A percentile compares a stretch with the other conserved stretches of the same genome.
Evolutionary conservation across 805 yeast species (phyloP).

Genomic region (Starmerella stellata): DNA sequence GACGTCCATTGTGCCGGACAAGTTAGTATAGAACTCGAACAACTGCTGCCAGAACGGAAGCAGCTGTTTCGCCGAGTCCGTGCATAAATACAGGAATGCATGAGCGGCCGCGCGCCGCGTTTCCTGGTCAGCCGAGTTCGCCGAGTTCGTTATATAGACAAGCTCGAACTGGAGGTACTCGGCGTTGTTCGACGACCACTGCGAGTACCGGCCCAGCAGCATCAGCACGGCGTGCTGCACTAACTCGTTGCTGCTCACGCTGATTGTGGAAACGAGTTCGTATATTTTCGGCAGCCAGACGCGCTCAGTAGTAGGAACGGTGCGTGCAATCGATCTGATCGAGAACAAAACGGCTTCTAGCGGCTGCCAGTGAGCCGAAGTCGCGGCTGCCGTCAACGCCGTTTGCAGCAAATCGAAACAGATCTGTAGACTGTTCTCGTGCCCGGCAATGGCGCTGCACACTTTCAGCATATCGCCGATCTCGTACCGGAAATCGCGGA

Average conservation of each 20-base stretch:
- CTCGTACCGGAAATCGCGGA: conserved; percentile 82
- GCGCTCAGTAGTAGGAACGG: conserved; percentile 46
- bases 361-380: conserved; percentile 43
- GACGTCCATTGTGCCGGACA: conserved; percentile 38
- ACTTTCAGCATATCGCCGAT: conserved; percentile 97
- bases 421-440: conserved; percentile 38
- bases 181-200: conserved; percentile 83
- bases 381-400: not conserved
- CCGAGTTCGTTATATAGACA: conserved; percentile 66
- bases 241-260: conserved; percentile 51
- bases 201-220: conserved; percentile 88
- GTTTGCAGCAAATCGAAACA: conserved; percentile 3
- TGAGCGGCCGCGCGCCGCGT: conserved; percentile 76
- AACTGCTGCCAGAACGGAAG: conserved; percentile 56
- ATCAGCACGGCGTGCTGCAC: conserved; percentile 83
- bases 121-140: conserved; percentile 29
- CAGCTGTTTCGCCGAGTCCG: conserved; percentile 61
- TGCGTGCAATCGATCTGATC: conserved; percentile 87
- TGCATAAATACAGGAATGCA: conserved; percentile 85
- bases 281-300: conserved; percentile 54
- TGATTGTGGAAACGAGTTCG: conserved; percentile 48
- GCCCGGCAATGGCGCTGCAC: conserved; percentile 80
- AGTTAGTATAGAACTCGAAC: conserved; percentile 47
- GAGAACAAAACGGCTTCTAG: conserved; percentile 81
- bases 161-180: conserved; percentile 65